Percentiles rank a stretch among this genome's conserved stretches.
Evolutionary conservation across 208 protist species (phyloP).

Genomic region (Trypanosoma boissoni): DNA sequence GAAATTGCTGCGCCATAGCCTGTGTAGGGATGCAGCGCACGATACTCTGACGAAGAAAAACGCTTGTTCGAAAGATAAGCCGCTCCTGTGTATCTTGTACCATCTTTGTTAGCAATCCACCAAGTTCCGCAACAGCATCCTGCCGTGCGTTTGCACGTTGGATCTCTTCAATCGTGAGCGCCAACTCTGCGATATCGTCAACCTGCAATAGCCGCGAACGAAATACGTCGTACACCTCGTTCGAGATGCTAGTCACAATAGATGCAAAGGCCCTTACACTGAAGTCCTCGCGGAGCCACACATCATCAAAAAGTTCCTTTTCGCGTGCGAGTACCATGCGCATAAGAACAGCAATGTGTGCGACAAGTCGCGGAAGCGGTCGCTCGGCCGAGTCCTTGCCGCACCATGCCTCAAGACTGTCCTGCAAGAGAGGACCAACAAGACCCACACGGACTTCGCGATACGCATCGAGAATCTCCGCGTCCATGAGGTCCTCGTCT

Average conservation of each 20-base stretch:
- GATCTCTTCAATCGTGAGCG: conserved; percentile 64
- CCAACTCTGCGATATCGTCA: conserved; percentile 69
- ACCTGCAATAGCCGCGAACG: conserved; percentile 74
- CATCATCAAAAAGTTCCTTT: conserved; percentile 43
- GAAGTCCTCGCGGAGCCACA: conserved; percentile 84
- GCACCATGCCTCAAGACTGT: conserved; percentile 42
- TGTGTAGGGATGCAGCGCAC: conserved; percentile 33
- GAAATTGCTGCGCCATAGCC: conserved; percentile 40
- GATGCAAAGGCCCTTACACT: conserved; percentile 43
- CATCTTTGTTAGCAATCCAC: conserved; percentile 65
- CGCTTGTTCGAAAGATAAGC: conserved; percentile 76
- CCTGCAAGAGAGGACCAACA: conserved; percentile 58
- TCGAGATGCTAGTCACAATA: conserved; percentile 51
- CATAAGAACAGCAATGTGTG: conserved; percentile 54
- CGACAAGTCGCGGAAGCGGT: conserved; percentile 50
- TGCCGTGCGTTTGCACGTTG: conserved; percentile 46
- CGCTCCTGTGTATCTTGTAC: conserved; percentile 87
- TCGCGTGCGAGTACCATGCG: conserved; percentile 51
- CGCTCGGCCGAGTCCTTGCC: conserved; percentile 4
- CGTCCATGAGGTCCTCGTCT: conserved; percentile 42
- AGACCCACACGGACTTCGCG: conserved; percentile 56
- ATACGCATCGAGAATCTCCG: conserved; percentile 56
- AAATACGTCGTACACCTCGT: conserved; percentile 81
- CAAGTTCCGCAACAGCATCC: conserved; percentile 37
- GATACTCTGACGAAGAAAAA: conserved; percentile 67